phyloP scores from a whole-genome alignment of 2,329 filamentous ascomycete genomes.

The Colletotrichum paranaense region DNA sequence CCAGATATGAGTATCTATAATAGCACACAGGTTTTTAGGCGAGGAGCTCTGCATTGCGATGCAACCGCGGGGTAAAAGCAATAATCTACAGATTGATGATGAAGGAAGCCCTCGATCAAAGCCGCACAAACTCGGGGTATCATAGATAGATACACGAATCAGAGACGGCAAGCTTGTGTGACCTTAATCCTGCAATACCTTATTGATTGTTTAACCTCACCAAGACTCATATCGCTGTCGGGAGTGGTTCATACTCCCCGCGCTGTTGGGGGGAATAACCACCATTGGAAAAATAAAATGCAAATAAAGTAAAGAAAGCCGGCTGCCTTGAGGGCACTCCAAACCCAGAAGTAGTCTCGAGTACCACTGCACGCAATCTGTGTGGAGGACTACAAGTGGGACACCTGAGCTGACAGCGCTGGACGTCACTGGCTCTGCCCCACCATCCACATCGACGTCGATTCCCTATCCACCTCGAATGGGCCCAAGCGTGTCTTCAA shows the following conservation, averaged over 20 bases:
- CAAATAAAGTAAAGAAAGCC: neutral
- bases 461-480: slow-evolving; percentile 1
- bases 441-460: slow-evolving; percentile 14
- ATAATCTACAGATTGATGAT: neutral
- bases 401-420: neutral
- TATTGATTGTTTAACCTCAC: neutral
- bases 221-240: neutral
- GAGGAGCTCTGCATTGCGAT: neutral
- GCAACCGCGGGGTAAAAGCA: neutral
- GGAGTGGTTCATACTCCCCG: neutral
- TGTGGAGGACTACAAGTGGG: neutral
- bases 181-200: neutral
- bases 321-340: neutral
- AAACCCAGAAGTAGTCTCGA: neutral
- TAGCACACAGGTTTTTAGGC: neutral
- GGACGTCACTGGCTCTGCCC: slow-evolving; percentile 23
- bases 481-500: slow-evolving; percentile 16
- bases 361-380: neutral
- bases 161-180: neutral
- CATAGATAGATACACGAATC: neutral
- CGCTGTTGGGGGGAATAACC: neutral
- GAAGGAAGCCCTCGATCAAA: neutral
- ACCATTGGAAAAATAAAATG: neutral
- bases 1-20: neutral
- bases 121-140: neutral